Conservation (phyloP, 2,329 filamentous ascomycete species). For the Corinectria fuckeliana region DNA sequence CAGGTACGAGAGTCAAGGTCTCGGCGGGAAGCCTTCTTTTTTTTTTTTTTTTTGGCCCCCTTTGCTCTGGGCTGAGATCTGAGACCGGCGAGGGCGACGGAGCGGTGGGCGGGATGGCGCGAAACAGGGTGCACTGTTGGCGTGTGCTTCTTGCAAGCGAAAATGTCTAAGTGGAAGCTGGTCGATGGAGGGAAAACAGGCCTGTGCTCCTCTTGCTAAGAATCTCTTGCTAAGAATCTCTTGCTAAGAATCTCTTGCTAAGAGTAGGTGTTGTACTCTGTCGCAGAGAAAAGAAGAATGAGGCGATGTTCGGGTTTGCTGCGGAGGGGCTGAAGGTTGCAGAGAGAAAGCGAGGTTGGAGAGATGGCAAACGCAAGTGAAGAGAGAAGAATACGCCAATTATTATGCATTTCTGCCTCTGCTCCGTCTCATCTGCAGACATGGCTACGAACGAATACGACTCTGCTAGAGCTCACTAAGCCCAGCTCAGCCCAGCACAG, state of each 20-base stretch:
- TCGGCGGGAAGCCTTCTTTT: background rate
- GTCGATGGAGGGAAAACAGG: background rate
- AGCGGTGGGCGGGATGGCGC: conserved; percentile 14
- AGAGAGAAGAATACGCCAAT: conserved; percentile 5
- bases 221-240: too few relatives aligned
- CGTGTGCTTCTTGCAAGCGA: background rate
- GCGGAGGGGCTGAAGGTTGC: background rate
- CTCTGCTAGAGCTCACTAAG: background rate
- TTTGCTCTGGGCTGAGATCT: conserved; percentile 36
- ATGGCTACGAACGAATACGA: too few relatives aligned
- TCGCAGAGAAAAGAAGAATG: background rate
- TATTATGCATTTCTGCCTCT: conserved; percentile 7
- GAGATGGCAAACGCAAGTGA: conserved; percentile 9
- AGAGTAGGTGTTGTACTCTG: background rate
- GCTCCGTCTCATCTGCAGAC: conserved; percentile 11
- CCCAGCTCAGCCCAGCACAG: conserved; percentile 11
- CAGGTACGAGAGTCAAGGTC: background rate
- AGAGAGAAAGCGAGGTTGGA: background rate
- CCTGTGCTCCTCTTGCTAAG: conserved; percentile 9
- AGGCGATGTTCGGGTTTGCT: background rate
- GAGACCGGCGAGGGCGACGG: conserved; percentile 35
- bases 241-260: too few relatives aligned
- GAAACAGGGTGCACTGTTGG: conserved; percentile 6
- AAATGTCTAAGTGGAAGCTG: conserved; percentile 18
- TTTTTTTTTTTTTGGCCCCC: background rate